Conservation (phyloP, 768 basidiomycete species). For the Lactifluus rugatus region DNA sequence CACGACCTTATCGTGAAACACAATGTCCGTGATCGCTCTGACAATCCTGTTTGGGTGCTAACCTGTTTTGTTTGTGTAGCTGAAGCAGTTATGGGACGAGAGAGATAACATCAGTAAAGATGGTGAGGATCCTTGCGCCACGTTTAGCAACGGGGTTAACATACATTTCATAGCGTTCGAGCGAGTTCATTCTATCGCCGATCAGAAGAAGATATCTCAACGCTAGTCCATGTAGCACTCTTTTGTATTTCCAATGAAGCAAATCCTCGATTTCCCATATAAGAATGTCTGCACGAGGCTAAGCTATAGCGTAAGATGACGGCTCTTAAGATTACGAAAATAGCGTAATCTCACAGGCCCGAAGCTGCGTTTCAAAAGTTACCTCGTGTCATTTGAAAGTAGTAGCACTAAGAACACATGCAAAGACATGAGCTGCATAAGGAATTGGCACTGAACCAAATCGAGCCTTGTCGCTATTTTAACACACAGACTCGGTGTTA, state of each 20-base stretch:
- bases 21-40: slow-evolving; percentile 11
- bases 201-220: slow-evolving; percentile 12
- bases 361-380: not conserved
- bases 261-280: not conserved
- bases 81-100: slow-evolving; percentile 15
- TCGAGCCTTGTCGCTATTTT: not conserved
- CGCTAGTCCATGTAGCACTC: not conserved
- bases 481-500: not conserved
- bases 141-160: not conserved
- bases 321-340: not conserved
- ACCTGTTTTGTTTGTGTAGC: not conserved
- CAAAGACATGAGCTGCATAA: not conserved
- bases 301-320: not conserved
- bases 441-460: not conserved
- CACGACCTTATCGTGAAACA: slow-evolving; percentile 18
- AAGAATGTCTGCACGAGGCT: not conserved
- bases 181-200: slow-evolving; percentile 12
- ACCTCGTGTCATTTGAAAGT: not conserved
- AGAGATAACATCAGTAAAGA: slow-evolving; percentile 15
- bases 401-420: not conserved
- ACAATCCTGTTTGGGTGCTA: not conserved
- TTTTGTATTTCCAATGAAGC: not conserved
- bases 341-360: not conserved
- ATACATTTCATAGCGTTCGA: slow-evolving; percentile 3
- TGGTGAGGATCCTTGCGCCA: not conserved